phyloP scores from a whole-genome alignment of 805 yeast genomes.

The Ogataea zsoltii region DNA sequence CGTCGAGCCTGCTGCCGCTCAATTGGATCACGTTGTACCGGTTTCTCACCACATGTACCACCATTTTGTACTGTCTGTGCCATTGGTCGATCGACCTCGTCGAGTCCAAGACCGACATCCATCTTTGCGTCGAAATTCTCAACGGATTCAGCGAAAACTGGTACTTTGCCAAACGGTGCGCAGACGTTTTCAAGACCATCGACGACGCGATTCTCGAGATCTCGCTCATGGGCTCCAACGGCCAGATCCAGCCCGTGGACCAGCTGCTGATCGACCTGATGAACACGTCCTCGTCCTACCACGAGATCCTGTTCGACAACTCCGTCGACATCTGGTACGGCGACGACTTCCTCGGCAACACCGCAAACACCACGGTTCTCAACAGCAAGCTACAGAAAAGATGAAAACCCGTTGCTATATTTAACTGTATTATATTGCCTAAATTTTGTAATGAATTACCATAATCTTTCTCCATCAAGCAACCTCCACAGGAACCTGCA shows the following conservation, averaged over 20 bases:
- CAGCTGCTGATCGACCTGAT: constrained; percentile 41
- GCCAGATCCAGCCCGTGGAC: constrained; percentile 40
- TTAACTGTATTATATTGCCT: background rate
- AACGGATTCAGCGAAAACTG: constrained; percentile 47
- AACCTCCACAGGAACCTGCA: constrained; percentile 8
- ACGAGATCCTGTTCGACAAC: constrained; percentile 46
- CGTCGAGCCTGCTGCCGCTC: constrained; percentile 44
- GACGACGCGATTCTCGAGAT: constrained; percentile 47
- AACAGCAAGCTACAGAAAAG: background rate
- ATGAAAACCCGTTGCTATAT: background rate
- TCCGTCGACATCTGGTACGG: constrained; percentile 47
- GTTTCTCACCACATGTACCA: constrained; percentile 47
- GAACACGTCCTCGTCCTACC: constrained; percentile 45
- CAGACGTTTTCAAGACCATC: constrained; percentile 44
- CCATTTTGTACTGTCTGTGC: constrained; percentile 47
- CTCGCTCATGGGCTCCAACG: constrained; percentile 36
- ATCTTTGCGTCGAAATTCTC: constrained; percentile 46
- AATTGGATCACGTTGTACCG: constrained; percentile 52
- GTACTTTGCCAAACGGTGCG: constrained; percentile 46
- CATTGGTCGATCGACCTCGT: constrained; percentile 47
- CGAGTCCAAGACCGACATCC: constrained; percentile 47
- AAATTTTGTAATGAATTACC: too few relatives aligned
- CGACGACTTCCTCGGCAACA: constrained; percentile 27
- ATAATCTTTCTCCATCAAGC: too few relatives aligned
- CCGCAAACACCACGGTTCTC: background rate